These are phyloP conservation scores for Neurospora tetrasperma DNA, from an alignment of 495 filamentous ascomycete species.

Conservation along the genomic window DNA sequence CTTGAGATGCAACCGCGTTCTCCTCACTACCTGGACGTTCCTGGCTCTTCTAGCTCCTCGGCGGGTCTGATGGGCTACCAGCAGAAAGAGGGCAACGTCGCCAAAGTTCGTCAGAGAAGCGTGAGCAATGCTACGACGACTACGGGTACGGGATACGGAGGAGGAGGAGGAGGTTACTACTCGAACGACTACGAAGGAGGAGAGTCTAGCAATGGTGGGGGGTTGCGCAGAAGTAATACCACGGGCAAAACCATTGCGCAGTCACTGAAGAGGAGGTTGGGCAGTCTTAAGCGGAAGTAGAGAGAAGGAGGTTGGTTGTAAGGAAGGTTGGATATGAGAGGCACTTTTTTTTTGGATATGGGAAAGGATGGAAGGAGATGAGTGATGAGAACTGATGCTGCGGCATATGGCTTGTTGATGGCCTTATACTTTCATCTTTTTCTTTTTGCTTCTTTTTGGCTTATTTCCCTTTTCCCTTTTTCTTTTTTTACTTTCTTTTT, in stretches of 20 bases:
- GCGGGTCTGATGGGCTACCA: background rate
- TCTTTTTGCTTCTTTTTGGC: too few species aligned
- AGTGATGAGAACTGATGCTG: too few species aligned
- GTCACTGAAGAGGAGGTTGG: constrained; percentile 36
- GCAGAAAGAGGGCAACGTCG: constrained; percentile 1
- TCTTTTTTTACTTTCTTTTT: background rate
- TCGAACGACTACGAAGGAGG: background rate
- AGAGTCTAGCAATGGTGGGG: background rate
- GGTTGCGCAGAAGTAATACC: constrained; percentile 22
- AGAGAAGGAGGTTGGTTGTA: background rate
- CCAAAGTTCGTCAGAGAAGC: constrained; percentile 23
- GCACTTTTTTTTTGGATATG: background rate
- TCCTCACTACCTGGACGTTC: background rate
- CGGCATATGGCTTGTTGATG: background rate
- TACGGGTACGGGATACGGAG: background rate
- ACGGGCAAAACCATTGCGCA: constrained; percentile 30
- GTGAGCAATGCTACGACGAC: constrained; percentile 13
- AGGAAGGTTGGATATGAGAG: background rate
- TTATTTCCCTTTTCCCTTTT: background rate
- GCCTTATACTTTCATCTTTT: background rate
- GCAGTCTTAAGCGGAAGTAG: constrained; percentile 32
- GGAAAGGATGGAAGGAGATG: background rate
- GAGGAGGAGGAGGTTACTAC: background rate
- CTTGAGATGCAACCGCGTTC: constrained; percentile 31
- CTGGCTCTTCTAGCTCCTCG: background rate